A percentile compares a stretch with the other conserved stretches of the same genome.
Conservation (phyloP, 192 early-diverging fungal genomes). For the Polychytrium aggregatum region DNA sequence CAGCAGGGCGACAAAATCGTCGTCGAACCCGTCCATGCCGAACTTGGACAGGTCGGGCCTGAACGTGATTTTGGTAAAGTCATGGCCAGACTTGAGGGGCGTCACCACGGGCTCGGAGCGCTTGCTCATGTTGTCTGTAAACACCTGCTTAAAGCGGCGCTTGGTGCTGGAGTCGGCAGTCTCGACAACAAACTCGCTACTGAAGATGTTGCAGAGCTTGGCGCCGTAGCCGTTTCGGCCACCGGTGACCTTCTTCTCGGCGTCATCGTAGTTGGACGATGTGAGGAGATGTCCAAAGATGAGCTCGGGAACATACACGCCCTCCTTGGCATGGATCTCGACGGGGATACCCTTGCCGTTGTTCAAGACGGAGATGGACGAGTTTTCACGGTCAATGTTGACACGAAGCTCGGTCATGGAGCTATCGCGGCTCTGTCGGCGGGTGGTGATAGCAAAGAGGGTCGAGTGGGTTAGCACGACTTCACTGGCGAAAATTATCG, state of each 20-base stretch:
- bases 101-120: constrained; percentile 67
- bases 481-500: too few species aligned
- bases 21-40: constrained; percentile 74
- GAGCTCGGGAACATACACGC: constrained; percentile 88
- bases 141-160: constrained; percentile 72
- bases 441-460: neutral
- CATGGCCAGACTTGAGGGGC: constrained; percentile 47
- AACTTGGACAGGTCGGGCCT: constrained; percentile 88
- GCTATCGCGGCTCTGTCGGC: constrained; percentile 63
- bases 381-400: constrained; percentile 69
- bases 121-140: constrained; percentile 80
- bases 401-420: constrained; percentile 80
- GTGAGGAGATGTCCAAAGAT: constrained; percentile 97
- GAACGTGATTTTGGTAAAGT: constrained; percentile 89
- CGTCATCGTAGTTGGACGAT: constrained; percentile 94
- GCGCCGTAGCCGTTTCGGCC: constrained; percentile 81
- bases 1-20: constrained; percentile 74
- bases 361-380: constrained; percentile 79
- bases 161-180: constrained; percentile 64
- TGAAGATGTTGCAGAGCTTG: constrained; percentile 96
- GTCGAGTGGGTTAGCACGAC: too few species aligned
- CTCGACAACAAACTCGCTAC: constrained; percentile 86
- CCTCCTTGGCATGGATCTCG: constrained; percentile 80
- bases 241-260: constrained; percentile 87
- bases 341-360: constrained; percentile 92